Percentiles rank a stretch among this genome's conserved stretches.
These are phyloP conservation scores for Neurospora sp. DNA, from an alignment of 495 filamentous ascomycete species.

Conservation along the genomic window DNA sequence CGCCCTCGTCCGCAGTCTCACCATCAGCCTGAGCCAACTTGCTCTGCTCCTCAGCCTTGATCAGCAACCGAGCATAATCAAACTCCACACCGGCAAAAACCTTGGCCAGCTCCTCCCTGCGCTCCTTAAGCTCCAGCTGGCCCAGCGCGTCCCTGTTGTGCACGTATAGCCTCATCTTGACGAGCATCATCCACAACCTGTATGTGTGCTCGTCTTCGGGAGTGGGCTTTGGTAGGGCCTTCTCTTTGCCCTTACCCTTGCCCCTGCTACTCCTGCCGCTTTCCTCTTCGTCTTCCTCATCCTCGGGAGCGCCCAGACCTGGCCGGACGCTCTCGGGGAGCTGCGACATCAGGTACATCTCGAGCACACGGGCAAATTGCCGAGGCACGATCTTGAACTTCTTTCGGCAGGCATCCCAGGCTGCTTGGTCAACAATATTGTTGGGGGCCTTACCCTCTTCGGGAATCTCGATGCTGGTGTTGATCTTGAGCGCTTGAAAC, in stretches of 20 bases:
- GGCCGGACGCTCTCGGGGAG: constrained; percentile 56
- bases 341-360: constrained; percentile 76
- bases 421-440: constrained; percentile 48
- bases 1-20: neutral
- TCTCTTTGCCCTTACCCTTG: constrained; percentile 1
- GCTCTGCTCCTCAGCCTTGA: constrained; percentile 19
- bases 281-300: neutral
- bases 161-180: constrained; percentile 72
- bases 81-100: constrained; percentile 67
- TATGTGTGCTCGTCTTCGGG: constrained; percentile 41
- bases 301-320: constrained; percentile 13
- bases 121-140: constrained; percentile 66
- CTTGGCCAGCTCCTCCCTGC: constrained; percentile 72
- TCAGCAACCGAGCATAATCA: constrained; percentile 65
- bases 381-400: constrained; percentile 69
- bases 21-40: neutral
- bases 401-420: constrained; percentile 50
- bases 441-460: constrained; percentile 42
- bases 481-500: constrained; percentile 43
- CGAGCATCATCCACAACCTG: constrained; percentile 71
- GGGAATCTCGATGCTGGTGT: constrained; percentile 29
- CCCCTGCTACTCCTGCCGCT: neutral
- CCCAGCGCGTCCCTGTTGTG: constrained; percentile 67
- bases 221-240: constrained; percentile 13
- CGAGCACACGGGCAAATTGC: constrained; percentile 79